Base-by-base conservation (phyloP, 148 eudicot genomes). In the Talinum fruticosum region DNA sequence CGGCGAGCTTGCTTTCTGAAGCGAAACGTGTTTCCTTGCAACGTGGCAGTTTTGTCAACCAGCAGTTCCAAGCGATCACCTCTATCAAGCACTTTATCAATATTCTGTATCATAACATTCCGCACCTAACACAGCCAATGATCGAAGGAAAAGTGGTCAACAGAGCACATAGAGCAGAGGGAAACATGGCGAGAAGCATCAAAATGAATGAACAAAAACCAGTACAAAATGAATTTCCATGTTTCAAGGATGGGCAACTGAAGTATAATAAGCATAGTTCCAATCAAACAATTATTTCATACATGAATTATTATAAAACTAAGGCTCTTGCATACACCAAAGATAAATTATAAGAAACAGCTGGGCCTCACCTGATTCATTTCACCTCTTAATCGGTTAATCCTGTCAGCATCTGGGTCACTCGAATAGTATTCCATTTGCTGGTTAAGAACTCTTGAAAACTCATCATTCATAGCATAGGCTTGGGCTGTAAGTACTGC, bases 61-160 rank as follows among this genome's bases (percentile, higher is more conserved):
- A 59, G 18, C 64, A 59, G 64, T 29, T 59, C 64, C 64, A 59
- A 59, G 64, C 64, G 64, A 59, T 59, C 64, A 59, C 64, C 64
- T 59, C 64, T 59, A 23, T 59, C 64, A 59, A 59, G 64, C n/a
- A 59, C 64, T 59, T 59, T 59, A 59, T 59, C 64, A 24, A 59
- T 59, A 29, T 59, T 59, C 29, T 59, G 28, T n/a, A 59, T n/a
- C 64, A 59, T 59, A 59, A 59, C 64, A n/a, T 59, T 59, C 64
- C 64, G 64, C 29, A 59, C 64, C 64, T 59, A 23, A 59, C 2
- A 8, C 23, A 54, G 23, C 16, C 21, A 15, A 19, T 1, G 26
- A 65, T 75, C 4, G 26, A 75, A 26, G 16, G 18, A 64, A 64
- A 5, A 23, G 29, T 1, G 4, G 65, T 59, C 13, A 59, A 59